These are phyloP conservation scores for Ramichloridium luteum DNA, from an alignment of 2,329 filamentous ascomycete species.

Conservation along the genomic window DNA sequence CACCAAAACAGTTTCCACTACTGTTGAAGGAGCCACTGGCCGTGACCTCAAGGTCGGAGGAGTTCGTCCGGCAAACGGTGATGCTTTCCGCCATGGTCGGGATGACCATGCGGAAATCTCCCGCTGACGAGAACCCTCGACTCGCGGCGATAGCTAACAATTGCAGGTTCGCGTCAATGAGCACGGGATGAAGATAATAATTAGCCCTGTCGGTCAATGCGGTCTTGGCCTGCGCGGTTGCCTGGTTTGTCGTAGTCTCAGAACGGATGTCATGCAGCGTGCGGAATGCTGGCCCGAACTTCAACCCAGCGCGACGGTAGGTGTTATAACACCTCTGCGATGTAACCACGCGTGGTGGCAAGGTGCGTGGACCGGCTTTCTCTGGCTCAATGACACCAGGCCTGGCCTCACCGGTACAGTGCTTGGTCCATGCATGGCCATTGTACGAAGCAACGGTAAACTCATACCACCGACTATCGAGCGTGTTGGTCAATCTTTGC, in stretches of 20 bases:
- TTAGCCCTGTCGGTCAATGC: neutral
- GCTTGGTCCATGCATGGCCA: constrained; percentile 3
- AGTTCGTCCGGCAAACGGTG: too few species aligned
- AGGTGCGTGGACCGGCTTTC: neutral
- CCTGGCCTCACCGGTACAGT: constrained; percentile 4
- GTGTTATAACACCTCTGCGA: neutral
- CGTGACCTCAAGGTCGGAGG: too few species aligned
- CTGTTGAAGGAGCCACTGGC: too few species aligned
- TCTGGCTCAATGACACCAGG: too few species aligned
- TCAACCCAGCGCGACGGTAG: neutral
- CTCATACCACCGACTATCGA: constrained; percentile 3
- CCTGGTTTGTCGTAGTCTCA: neutral
- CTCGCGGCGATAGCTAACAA: neutral
- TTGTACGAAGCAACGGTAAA: constrained; percentile 4
- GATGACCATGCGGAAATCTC: too few species aligned
- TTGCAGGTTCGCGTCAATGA: neutral
- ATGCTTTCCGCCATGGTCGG: too few species aligned
- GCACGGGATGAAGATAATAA: neutral
- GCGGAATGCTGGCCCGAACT: neutral
- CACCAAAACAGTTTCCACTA: too few species aligned
- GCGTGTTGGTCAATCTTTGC: neutral
- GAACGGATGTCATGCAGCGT: neutral
- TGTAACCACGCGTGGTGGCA: neutral
- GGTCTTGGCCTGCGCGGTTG: neutral
- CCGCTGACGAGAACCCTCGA: too few species aligned